phyloP scores from a whole-genome alignment of 345 rosid species.

The Gossypium raimondii region DNA sequence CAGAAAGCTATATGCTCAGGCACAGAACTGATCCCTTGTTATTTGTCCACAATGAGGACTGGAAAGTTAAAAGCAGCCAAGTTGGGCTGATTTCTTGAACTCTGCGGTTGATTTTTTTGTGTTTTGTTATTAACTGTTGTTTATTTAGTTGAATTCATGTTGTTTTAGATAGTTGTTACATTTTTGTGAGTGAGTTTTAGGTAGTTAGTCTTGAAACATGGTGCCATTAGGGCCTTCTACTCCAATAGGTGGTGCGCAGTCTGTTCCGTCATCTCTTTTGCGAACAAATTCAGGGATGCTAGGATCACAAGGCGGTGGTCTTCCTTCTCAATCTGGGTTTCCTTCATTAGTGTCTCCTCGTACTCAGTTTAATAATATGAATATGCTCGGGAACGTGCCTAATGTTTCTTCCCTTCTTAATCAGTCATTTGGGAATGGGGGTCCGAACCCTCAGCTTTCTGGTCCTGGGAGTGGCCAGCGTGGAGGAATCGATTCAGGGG shows the following conservation, averaged over 20 bases:
- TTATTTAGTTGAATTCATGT: conserved; percentile 28
- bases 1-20: conserved; percentile 32
- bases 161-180: conserved; percentile 33
- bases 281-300: conserved; percentile 66
- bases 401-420: conserved; percentile 72
- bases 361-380: conserved; percentile 66
- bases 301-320: conserved; percentile 72
- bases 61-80: conserved; percentile 26
- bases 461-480: conserved; percentile 52
- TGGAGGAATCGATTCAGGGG: conserved; percentile 61
- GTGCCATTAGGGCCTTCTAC: conserved; percentile 78
- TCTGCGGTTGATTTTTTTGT: conserved; percentile 18
- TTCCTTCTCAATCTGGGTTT: conserved; percentile 65
- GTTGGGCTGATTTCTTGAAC: conserved; percentile 26
- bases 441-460: conserved; percentile 46
- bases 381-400: conserved; percentile 75
- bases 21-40: conserved; percentile 24
- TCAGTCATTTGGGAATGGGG: conserved; percentile 87
- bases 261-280: conserved; percentile 27
- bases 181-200: conserved; percentile 19
- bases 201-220: conserved; percentile 44
- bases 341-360: conserved; percentile 62
- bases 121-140: conserved; percentile 25
- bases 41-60: conserved; percentile 37
- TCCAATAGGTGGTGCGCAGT: conserved; percentile 73